Evolutionary conservation across 2,329 filamentous ascomycete genomes (phyloP).

Genomic region (Alternaria triticina): DNA sequence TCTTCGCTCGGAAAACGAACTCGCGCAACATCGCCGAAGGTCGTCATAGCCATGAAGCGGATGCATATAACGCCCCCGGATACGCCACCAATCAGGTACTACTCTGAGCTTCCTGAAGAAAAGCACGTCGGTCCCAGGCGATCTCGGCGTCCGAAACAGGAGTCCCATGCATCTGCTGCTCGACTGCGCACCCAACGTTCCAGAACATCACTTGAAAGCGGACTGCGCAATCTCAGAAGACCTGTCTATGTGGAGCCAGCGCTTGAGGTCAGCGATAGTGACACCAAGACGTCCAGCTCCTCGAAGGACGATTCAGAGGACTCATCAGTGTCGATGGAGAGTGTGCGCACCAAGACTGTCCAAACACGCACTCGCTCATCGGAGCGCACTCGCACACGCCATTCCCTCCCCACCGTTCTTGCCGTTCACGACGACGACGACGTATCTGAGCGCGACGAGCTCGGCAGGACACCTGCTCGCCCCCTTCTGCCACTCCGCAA

Average conservation of each 20-base stretch:
- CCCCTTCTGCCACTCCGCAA: neutral
- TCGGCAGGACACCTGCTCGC: constrained; percentile 15
- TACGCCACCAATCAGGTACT: constrained; percentile 19
- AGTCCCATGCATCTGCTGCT: constrained; percentile 10
- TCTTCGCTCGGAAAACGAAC: constrained; percentile 31
- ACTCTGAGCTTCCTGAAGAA: constrained; percentile 24
- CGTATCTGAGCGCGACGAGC: constrained; percentile 16
- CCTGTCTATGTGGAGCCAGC: constrained; percentile 19
- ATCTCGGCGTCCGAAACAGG: neutral
- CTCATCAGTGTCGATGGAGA: neutral
- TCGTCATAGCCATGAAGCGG: constrained; percentile 35
- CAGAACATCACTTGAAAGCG: constrained; percentile 16
- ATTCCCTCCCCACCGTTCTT: neutral
- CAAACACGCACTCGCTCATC: neutral
- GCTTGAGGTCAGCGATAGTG: neutral
- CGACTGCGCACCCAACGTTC: constrained; percentile 19
- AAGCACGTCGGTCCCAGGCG: constrained; percentile 11
- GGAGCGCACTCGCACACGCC: neutral
- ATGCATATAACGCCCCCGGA: constrained; percentile 22
- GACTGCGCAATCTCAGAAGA: constrained; percentile 23
- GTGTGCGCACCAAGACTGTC: neutral
- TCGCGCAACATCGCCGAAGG: constrained; percentile 33
- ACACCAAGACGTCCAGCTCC: neutral
- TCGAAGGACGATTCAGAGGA: constrained; percentile 1
- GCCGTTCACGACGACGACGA: neutral